phyloP scores from a whole-genome alignment of 371 early-diverging fungal species.

The Lichtheimia ornata region DNA sequence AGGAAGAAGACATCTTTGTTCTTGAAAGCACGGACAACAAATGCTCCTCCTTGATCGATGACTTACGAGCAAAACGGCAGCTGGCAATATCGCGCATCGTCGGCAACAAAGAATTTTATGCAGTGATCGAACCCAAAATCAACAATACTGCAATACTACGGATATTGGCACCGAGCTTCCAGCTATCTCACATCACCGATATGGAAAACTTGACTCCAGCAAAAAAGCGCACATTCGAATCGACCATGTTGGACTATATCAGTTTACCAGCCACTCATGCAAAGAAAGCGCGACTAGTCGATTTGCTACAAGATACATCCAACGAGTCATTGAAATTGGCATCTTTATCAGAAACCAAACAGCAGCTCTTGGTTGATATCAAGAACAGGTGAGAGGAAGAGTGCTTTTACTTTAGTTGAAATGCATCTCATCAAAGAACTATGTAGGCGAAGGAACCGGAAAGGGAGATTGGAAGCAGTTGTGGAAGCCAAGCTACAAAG shows the following conservation, averaged over 20 bases:
- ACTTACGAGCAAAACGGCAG: too few species aligned
- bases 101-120: background rate
- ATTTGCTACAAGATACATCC: background rate
- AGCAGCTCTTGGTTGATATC: background rate
- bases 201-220: background rate
- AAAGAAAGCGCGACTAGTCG: constrained; percentile 1
- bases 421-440: background rate
- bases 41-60: too few species aligned
- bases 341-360: background rate
- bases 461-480: background rate
- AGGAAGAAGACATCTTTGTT: too few species aligned
- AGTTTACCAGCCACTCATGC: constrained; percentile 3
- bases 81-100: too few species aligned
- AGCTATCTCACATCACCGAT: background rate
- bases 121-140: constrained; percentile 3
- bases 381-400: background rate
- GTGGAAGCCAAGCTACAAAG: background rate
- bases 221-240: background rate
- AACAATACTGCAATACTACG: background rate
- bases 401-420: background rate
- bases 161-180: background rate
- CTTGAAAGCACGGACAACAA: too few species aligned
- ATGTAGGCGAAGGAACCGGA: constrained; percentile 4
- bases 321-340: background rate
- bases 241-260: background rate